phyloP scores from a whole-genome alignment of 2,329 filamentous ascomycete species.

The Claviceps cyperi region DNA sequence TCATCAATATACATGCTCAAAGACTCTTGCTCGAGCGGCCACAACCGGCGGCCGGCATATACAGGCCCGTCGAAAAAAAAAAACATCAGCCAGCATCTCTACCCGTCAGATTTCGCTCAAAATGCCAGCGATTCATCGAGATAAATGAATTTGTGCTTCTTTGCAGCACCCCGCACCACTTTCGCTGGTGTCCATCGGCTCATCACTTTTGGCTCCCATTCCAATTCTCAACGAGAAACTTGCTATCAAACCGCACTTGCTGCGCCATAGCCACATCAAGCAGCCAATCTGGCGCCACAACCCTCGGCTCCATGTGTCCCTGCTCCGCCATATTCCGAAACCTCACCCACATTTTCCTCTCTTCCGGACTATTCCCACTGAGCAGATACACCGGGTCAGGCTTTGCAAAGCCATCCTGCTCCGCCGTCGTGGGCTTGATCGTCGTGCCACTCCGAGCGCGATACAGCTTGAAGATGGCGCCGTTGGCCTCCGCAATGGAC shows the following conservation, averaged over 20 bases:
- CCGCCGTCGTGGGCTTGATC: conserved; percentile 49
- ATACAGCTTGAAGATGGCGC: conserved; percentile 68
- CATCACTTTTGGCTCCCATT: conserved; percentile 15
- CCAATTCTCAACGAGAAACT: conserved; percentile 40
- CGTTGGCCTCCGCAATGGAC: conserved; percentile 76
- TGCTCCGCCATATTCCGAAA: conserved; percentile 69
- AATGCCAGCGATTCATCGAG: conserved; percentile 7
- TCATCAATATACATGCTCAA: not conserved
- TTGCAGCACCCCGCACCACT: not conserved
- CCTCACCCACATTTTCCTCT: conserved; percentile 61
- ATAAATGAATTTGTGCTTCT: conserved; percentile 2
- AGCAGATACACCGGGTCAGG: conserved; percentile 72
- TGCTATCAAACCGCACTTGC: conserved; percentile 51
- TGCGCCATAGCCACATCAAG: conserved; percentile 83
- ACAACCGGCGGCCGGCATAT: not conserved
- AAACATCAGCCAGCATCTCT: not conserved
- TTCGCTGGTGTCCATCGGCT: not conserved
- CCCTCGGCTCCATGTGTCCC: conserved; percentile 63
- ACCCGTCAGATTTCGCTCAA: not conserved
- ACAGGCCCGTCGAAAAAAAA: not conserved
- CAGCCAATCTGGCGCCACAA: conserved; percentile 82
- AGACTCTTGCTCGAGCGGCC: not conserved
- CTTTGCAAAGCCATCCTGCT: conserved; percentile 45
- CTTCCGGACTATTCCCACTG: conserved; percentile 49
- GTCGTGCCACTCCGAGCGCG: conserved; percentile 55